Evolutionary conservation across 768 basidiomycete genomes (phyloP), one percentile per base, ranked within the genome.

Genomic region (Trametes villosa): DNA sequence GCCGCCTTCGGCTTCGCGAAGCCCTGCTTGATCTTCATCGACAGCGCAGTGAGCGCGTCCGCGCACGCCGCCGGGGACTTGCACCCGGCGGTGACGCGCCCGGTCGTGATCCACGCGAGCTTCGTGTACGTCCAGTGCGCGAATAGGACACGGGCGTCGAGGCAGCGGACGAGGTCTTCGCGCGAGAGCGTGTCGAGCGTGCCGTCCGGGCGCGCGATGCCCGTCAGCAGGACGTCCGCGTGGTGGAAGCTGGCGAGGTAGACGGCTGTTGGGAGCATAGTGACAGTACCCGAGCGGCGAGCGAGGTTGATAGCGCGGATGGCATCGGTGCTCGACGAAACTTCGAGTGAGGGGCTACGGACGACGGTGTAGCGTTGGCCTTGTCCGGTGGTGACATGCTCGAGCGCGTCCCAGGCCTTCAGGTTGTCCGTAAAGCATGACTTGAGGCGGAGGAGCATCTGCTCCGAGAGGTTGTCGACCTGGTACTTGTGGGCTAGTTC

Each of bases 401-500:
- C 46, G 27, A 48, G 54, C 17, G 26, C 34, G 13, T 38, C 45
- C 47, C 40, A 55, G 20, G n/a, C 12, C 27, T 11, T 4, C 40
- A 50, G 40, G 15, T 47, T 20, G 26, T 29, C 26, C 2, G 30
- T 12, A 48, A 56, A 61, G 13, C 18, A 15, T 8, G 38, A 30
- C 30, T 50, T 33, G n/a, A 61, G 40, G 15, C 53, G 53, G 27
- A 9, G 22, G 2, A 50, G n/a, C 47, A 47, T 26, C 11, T 42
- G 34, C 4, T 38, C 47, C 18, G 26, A 20, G n/a, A 55, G 26
- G 18, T 17, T 26, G 27, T 50, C 46, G 2, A 61, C 18, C 4
- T 50, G 38, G 22, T 61, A 61, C 30, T 61, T 61, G 47, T 61
- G 60, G 3, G 46, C 46, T 18, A 61, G 27, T 11, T 48, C 53